These are phyloP conservation scores for Daldinia vernicosa DNA, from an alignment of 495 filamentous ascomycete species.

Conservation along the genomic window DNA sequence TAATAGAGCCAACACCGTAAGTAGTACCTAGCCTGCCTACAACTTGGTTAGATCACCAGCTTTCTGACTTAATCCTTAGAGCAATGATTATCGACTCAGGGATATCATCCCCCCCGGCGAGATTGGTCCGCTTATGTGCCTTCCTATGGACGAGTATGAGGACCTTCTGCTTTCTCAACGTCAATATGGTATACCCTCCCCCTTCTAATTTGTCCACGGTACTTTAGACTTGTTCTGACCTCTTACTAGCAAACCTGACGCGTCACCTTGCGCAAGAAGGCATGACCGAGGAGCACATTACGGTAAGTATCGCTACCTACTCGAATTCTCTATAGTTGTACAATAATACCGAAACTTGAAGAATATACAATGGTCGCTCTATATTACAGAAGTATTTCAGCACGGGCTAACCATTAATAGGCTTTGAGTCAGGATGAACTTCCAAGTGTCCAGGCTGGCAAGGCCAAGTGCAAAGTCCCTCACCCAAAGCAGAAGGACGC, in stretches of 20 bases:
- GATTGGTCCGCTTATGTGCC: slow-evolving; percentile 14
- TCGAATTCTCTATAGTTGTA: background rate
- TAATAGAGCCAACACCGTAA: slow-evolving; percentile 3
- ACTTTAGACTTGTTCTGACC: slow-evolving; percentile 13
- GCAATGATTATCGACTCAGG: background rate
- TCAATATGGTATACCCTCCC: slow-evolving; percentile 48
- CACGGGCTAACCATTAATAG: background rate
- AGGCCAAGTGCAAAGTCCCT: background rate
- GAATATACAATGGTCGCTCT: background rate
- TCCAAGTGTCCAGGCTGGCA: background rate
- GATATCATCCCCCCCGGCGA: too few relatives aligned
- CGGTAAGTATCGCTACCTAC: slow-evolving; percentile 53
- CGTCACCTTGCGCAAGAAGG: slow-evolving; percentile 70
- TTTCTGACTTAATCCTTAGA: background rate
- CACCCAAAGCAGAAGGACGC: background rate
- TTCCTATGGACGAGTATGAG: slow-evolving; percentile 51
- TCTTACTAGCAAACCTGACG: slow-evolving; percentile 64
- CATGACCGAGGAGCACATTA: slow-evolving; percentile 67
- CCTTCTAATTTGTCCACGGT: background rate
- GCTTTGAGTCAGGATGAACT: background rate
- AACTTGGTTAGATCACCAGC: too few relatives aligned
- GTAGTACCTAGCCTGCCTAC: background rate
- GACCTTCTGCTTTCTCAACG: slow-evolving; percentile 38
- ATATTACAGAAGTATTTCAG: background rate
- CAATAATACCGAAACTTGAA: background rate